Base-by-base conservation (phyloP, 441 rosid species). In the Bruguiera hainesii region DNA sequence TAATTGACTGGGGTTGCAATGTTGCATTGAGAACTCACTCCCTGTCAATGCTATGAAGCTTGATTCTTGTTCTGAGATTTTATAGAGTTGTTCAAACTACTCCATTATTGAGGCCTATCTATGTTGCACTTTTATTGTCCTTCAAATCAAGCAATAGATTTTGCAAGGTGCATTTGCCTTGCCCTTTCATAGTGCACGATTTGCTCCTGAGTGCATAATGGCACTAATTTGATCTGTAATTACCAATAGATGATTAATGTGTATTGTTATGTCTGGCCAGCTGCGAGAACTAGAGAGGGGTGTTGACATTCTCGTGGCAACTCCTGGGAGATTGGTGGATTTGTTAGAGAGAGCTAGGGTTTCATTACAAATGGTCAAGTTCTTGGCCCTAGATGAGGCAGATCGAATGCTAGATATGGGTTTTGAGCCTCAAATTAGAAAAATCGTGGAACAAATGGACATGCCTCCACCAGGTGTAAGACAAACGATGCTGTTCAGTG, bases 341-440 rank as follows among this genome's bases (percentile, higher is more conserved):
- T 75, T 93, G 82, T 80, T 93, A 55, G 98, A 93, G 88, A 87
- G 98, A 72, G 97, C 95, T 73, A 86, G 96, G 81, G 97, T 93
- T 61, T 93, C 98, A 0, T 72, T 93, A 69, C 96, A 90, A 78
- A 85, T 90, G 97, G 76, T 93, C 73, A 89, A 80, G 74, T 91
- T 78, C 71, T 80, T 93, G 77, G 96, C 98, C 39, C 87, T 93
- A 19, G 98, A 93, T 68, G 98, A 93, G 78, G 98, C 97, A 25
- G 98, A 93, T 81, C 82, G 97, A 71, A 93, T 91, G 98, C 80
- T 90, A 69, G 98, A 93, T 80, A 93, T 93, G 98, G 98, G 98
- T 65, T 93, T 90, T 84, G 97, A 93, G 79, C 98, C 98, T 16
- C 98, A 93, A 71, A 93, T 93, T 57, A 89, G 98, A 69, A 93